Evolutionary conservation across 1,284 basidiomycete genomes (phyloP).

Genomic region (Ustilago trichophora): DNA sequence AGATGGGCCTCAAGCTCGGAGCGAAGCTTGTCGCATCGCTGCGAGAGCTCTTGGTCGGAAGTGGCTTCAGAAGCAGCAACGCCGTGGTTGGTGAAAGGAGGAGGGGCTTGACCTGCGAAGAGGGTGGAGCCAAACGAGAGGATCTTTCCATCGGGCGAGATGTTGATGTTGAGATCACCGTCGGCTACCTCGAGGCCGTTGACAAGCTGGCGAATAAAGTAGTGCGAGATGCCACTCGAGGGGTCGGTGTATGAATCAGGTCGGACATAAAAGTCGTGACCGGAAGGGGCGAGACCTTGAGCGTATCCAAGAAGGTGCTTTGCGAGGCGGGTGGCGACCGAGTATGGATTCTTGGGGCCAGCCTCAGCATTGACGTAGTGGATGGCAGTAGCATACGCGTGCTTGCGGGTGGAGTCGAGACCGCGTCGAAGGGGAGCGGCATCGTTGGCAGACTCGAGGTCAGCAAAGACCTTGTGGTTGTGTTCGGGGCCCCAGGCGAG

Average conservation of each 20-base stretch:
- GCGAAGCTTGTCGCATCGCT: conserved; percentile 39
- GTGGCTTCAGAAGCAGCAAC: conserved; percentile 15
- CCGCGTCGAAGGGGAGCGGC: conserved; percentile 15
- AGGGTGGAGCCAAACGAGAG: conserved; percentile 55
- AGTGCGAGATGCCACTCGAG: conserved; percentile 48
- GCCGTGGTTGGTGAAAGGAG: conserved; percentile 46
- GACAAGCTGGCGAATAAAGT: conserved; percentile 53
- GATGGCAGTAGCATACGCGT: conserved; percentile 42
- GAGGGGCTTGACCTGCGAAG: conserved; percentile 45
- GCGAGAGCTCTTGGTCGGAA: conserved; percentile 16
- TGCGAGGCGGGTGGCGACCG: conserved; percentile 43
- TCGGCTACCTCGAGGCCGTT: conserved; percentile 55
- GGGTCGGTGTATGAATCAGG: conserved; percentile 55
- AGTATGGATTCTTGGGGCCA: conserved; percentile 38
- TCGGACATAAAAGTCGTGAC: conserved; percentile 51
- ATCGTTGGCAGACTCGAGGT: conserved; percentile 20
- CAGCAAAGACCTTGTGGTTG: conserved; percentile 44
- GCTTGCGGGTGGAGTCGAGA: conserved; percentile 25
- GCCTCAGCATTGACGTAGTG: conserved; percentile 42
- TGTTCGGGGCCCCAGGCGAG: conserved; percentile 53
- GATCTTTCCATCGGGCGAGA: conserved; percentile 46
- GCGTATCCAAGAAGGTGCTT: conserved; percentile 43
- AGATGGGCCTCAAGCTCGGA: conserved; percentile 33
- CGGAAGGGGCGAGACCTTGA: conserved; percentile 26
- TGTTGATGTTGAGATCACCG: conserved; percentile 55